Evolutionary conservation across 2,329 filamentous ascomycete genomes (phyloP).

Genomic region (Verticillium albo-atrum): DNA sequence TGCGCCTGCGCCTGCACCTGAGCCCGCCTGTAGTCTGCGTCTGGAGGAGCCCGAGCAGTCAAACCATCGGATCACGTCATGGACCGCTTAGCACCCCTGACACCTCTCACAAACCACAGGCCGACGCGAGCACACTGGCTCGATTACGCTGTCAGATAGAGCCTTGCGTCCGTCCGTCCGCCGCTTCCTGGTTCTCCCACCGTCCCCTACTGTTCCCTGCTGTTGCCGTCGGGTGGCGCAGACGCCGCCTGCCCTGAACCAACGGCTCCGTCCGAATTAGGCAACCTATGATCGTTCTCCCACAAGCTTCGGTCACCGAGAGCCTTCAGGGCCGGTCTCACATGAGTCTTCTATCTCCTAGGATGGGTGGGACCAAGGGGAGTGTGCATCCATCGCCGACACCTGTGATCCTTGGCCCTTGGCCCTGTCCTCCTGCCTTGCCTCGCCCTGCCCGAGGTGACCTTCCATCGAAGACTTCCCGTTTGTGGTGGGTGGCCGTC

Average conservation of each 20-base stretch:
- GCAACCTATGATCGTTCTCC: slow-evolving; percentile 30
- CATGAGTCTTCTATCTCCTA: slow-evolving; percentile 12
- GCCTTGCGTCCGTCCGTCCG: not conserved
- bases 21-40: no score
- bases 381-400: not conserved
- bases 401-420: not conserved
- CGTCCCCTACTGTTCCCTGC: not conserved
- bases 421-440: no score
- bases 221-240: slow-evolving; percentile 4
- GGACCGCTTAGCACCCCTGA: not conserved
- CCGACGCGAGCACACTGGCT: not conserved
- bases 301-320: slow-evolving; percentile 41
- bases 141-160: not conserved
- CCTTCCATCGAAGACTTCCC: not conserved
- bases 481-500: not conserved
- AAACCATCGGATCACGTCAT: not conserved
- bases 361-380: slow-evolving; percentile 16
- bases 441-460: not conserved
- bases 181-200: not conserved
- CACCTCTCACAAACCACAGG: not conserved
- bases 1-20: not conserved
- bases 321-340: slow-evolving; percentile 29
- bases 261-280: slow-evolving; percentile 22
- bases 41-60: not conserved
- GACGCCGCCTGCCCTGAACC: slow-evolving; percentile 10